Percentiles rank a stretch among this genome's conserved stretches.
These are phyloP conservation scores for Dendryphion nanum DNA, from an alignment of 2,329 filamentous ascomycete species.

Conservation along the genomic window DNA sequence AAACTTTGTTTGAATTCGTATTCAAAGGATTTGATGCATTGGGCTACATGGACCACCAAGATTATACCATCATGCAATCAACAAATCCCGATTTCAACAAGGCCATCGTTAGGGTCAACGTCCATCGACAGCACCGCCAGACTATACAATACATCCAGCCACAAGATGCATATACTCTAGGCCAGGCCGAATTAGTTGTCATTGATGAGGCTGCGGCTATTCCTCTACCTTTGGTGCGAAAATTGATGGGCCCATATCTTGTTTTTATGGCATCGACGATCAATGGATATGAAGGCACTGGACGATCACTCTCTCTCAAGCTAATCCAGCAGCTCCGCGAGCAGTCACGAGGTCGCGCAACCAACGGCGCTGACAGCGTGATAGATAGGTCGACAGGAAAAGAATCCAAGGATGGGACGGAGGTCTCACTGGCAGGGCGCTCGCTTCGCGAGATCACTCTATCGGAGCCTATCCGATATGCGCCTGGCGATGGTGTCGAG, in stretches of 20 bases:
- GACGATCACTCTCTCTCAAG: slow-evolving; percentile 90
- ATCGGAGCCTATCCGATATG: slow-evolving; percentile 91
- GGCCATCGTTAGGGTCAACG: slow-evolving; percentile 94
- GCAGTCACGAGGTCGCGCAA: slow-evolving; percentile 70
- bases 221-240: slow-evolving; percentile 84
- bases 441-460: slow-evolving; percentile 89
- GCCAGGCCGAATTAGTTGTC: slow-evolving; percentile 90
- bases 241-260: slow-evolving; percentile 93
- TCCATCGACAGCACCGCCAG: slow-evolving; percentile 91
- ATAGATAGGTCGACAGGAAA: slow-evolving; percentile 81
- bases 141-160: slow-evolving; percentile 99
- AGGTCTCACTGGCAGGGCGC: slow-evolving; percentile 56
- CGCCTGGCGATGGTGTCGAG: slow-evolving; percentile 85
- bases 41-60: slow-evolving; percentile 89
- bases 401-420: slow-evolving; percentile 41
- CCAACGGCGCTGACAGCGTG: slow-evolving; percentile 58
- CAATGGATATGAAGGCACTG: slow-evolving; percentile 97
- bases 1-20: slow-evolving; percentile 96
- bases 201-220: slow-evolving; percentile 98
- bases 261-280: slow-evolving; percentile 99
- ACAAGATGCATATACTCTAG: slow-evolving; percentile 90
- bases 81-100: slow-evolving; percentile 99
- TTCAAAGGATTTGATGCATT: slow-evolving; percentile 98
- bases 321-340: slow-evolving; percentile 95
- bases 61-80: slow-evolving; percentile 97